These are phyloP conservation scores for Cryphonectria radicalis DNA, from an alignment of 2,329 filamentous ascomycete species.

Conservation along the genomic window DNA sequence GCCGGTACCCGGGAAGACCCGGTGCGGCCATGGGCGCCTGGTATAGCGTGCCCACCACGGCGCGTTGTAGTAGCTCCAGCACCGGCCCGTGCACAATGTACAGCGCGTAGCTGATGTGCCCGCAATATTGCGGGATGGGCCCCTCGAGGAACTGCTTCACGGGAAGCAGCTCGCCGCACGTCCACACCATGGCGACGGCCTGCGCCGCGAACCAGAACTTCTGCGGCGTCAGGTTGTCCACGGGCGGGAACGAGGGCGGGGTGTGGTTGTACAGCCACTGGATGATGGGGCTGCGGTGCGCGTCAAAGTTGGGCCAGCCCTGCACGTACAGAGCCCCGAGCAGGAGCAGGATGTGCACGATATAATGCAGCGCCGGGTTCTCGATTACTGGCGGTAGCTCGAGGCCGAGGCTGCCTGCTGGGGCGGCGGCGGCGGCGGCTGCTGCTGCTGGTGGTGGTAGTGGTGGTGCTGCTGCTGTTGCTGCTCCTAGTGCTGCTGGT, in stretches of 20 bases:
- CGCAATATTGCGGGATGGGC: conserved; percentile 57
- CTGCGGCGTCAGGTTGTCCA: conserved; percentile 39
- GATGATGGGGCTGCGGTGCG: conserved; percentile 41
- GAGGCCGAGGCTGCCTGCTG: conserved; percentile 12
- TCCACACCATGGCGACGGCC: conserved; percentile 43
- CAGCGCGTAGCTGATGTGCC: conserved; percentile 59
- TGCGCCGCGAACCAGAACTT: conserved; percentile 45
- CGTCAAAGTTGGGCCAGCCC: conserved; percentile 46
- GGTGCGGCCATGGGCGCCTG: conserved; percentile 33
- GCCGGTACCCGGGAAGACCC: conserved; percentile 31
- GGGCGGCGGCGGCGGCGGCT: conserved; percentile 13
- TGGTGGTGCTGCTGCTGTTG: neutral
- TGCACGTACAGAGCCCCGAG: conserved; percentile 41
- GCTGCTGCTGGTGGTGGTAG: too few species aligned
- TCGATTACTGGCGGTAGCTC: conserved; percentile 21
- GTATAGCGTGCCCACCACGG: conserved; percentile 37
- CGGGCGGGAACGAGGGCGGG: conserved; percentile 39
- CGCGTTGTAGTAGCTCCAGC: conserved; percentile 43
- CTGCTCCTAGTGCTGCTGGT: neutral
- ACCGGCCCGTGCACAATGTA: conserved; percentile 62
- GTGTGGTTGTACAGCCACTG: conserved; percentile 38
- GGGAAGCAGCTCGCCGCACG: conserved; percentile 41
- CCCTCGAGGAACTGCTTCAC: conserved; percentile 49
- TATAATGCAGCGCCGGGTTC: conserved; percentile 27
- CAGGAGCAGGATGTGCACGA: conserved; percentile 36